A percentile compares a stretch with the other conserved stretches of the same genome.
Conservation (phyloP, 805 yeast genomes). For the Candida taoyuanica region DNA sequence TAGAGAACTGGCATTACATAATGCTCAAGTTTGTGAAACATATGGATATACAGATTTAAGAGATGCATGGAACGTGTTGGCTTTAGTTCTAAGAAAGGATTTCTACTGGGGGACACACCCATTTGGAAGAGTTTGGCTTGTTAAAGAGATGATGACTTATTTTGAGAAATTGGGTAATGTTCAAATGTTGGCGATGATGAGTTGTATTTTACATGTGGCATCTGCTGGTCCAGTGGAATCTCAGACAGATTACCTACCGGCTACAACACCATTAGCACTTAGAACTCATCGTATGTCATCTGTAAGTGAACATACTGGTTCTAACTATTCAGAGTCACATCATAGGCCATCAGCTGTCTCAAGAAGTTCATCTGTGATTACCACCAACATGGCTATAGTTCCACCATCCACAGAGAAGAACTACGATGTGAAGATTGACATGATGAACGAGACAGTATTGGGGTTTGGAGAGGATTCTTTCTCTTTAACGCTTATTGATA, state of each 20-base stretch:
- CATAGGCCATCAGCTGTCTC: slow-evolving; percentile 21
- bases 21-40: slow-evolving; percentile 63
- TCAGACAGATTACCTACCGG: slow-evolving; percentile 5
- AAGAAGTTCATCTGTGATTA: slow-evolving; percentile 24
- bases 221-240: slow-evolving; percentile 9
- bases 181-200: slow-evolving; percentile 88
- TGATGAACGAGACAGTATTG: slow-evolving; percentile 36
- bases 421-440: slow-evolving; percentile 39
- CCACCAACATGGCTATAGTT: background rate
- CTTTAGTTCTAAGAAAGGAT: slow-evolving; percentile 32
- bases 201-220: slow-evolving; percentile 51
- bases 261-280: slow-evolving; percentile 4
- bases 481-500: slow-evolving; percentile 35
- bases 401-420: slow-evolving; percentile 8
- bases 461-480: slow-evolving; percentile 32
- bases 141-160: slow-evolving; percentile 54
- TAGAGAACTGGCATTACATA: slow-evolving; percentile 59
- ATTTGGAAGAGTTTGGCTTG: slow-evolving; percentile 64
- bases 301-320: slow-evolving; percentile 16
- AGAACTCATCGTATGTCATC: slow-evolving; percentile 16
- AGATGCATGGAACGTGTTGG: slow-evolving; percentile 68
- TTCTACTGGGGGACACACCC: slow-evolving; percentile 82
- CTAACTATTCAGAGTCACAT: slow-evolving; percentile 22
- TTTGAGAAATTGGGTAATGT: slow-evolving; percentile 63
- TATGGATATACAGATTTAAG: slow-evolving; percentile 60